phyloP scores from a whole-genome alignment of 2,329 filamentous ascomycete genomes.

The Paraphaeosphaeria sporulosa region DNA sequence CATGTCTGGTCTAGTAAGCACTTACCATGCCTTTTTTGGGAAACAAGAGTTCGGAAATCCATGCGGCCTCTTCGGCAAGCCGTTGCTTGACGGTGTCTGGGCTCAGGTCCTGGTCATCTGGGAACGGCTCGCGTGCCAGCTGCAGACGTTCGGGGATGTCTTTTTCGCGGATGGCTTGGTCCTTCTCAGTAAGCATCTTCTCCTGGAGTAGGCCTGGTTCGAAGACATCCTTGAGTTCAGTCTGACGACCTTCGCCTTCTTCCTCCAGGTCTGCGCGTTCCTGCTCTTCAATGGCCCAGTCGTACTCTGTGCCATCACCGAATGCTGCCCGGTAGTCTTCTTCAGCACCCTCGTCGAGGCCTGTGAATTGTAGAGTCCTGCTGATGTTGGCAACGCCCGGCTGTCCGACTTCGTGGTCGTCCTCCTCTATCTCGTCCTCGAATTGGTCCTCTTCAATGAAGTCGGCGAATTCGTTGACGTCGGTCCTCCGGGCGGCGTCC shows the following conservation, averaged over 20 bases:
- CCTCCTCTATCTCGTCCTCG: slow-evolving; percentile 86
- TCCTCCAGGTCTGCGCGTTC: slow-evolving; percentile 82
- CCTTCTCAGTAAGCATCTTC: slow-evolving; percentile 93
- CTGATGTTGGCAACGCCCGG: slow-evolving; percentile 74
- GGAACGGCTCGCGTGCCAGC: slow-evolving; percentile 87
- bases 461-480: slow-evolving; percentile 60
- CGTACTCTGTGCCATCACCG: slow-evolving; percentile 93
- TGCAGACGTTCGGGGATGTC: slow-evolving; percentile 97
- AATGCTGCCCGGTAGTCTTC: slow-evolving; percentile 98
- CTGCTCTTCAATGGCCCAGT: slow-evolving; percentile 90
- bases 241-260: slow-evolving; percentile 78
- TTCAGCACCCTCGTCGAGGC: slow-evolving; percentile 88
- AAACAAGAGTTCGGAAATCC: slow-evolving; percentile 91
- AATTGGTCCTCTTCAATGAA: slow-evolving; percentile 97
- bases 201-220: slow-evolving; percentile 95
- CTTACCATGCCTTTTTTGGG: slow-evolving; percentile 76
- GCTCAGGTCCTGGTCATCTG: slow-evolving; percentile 77
- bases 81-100: slow-evolving; percentile 72
- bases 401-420: slow-evolving; percentile 81
- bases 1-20: not conserved
- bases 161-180: slow-evolving; percentile 85
- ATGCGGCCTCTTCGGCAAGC: slow-evolving; percentile 83
- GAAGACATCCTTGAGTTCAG: slow-evolving; percentile 97
- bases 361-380: slow-evolving; percentile 78
- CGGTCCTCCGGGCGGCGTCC: slow-evolving; percentile 51